Evolutionary conservation across 306 rosid genomes (phyloP), one percentile per base, ranked within the genome.

Genomic region (Canavalia gladiata): DNA sequence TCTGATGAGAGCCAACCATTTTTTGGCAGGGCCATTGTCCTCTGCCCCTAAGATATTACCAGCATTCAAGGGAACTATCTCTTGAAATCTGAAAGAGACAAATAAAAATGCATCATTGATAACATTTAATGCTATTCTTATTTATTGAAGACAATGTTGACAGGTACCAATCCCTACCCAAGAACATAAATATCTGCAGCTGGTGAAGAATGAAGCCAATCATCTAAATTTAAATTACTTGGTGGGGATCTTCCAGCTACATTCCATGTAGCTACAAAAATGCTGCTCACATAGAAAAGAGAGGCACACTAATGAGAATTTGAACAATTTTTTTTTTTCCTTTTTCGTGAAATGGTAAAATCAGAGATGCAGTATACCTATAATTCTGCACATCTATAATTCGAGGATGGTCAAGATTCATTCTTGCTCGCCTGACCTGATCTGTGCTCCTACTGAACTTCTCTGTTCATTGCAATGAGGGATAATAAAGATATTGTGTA

Each of bases 11-110:
- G 99, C 90, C 87, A 87, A 71, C 99, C 99, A 96, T 80, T 96
- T 96, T 85, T 96, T 96, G 67, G 99, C 99, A 45, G 99, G 99
- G 82, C 99, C 99, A 75, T 92, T 96, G 91, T 96, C 99, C 83
- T 96, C 99, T 46, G 99, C 92, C 1, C 98, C 99, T 8, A 96
- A 88, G 79, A 96, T 87, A 72, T 96, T 96, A 68, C 99, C 97
- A 77, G 99, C 99, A 90, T 94, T 96, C 87, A 96, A 89, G 25
- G 99, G 99, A 85, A 96, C 99, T 78, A 96, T 92, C 90, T 96
- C 99, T 81, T 96, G 99, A 89, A 96, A 96, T 57, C 99, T 96
- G 92, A 68, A 82, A 80, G 76, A 79, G 46, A 79, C 37, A 75
- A 31, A 34, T 50, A 71, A 68, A 71, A 77, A 59, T 50, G 68